Percentiles rank a stretch among this genome's conserved stretches.
Evolutionary conservation across 176 grass and related monocot genomes (phyloP).

Genomic region (Oryza meyeriana): DNA sequence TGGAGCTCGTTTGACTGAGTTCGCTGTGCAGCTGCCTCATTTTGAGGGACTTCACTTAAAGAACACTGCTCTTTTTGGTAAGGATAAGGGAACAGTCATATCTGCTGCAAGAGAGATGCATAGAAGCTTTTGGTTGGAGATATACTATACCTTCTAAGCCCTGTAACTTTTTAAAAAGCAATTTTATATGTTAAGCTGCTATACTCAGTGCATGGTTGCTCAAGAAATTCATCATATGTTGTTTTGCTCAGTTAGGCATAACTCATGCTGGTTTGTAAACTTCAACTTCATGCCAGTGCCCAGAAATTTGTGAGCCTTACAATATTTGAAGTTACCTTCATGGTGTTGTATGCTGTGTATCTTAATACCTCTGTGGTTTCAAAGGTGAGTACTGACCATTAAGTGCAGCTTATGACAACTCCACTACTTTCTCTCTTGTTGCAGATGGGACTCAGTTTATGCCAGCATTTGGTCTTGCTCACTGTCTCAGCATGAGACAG

Average conservation of each 20-base stretch:
- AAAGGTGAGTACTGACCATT: constrained; percentile 8
- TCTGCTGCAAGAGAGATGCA: constrained; percentile 35
- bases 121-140: constrained; percentile 10
- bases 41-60: constrained; percentile 42
- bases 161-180: constrained; percentile 11
- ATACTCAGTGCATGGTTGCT: background rate
- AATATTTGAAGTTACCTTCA: constrained; percentile 27
- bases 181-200: constrained; percentile 16
- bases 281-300: background rate
- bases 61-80: constrained; percentile 47
- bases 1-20: constrained; percentile 55
- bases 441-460: constrained; percentile 66
- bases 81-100: constrained; percentile 37
- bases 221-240: background rate
- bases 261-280: background rate
- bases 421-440: constrained; percentile 23
- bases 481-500: constrained; percentile 53
- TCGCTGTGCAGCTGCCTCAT: constrained; percentile 44
- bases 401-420: constrained; percentile 19
- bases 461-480: constrained; percentile 57
- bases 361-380: background rate
- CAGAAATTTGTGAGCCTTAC: constrained; percentile 15
- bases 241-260: constrained; percentile 1
- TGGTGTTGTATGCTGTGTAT: constrained; percentile 14
- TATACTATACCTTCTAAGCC: constrained; percentile 6